Evolutionary conservation across 441 rosid genomes (phyloP).

Genomic region (Euphorbia corollata): DNA sequence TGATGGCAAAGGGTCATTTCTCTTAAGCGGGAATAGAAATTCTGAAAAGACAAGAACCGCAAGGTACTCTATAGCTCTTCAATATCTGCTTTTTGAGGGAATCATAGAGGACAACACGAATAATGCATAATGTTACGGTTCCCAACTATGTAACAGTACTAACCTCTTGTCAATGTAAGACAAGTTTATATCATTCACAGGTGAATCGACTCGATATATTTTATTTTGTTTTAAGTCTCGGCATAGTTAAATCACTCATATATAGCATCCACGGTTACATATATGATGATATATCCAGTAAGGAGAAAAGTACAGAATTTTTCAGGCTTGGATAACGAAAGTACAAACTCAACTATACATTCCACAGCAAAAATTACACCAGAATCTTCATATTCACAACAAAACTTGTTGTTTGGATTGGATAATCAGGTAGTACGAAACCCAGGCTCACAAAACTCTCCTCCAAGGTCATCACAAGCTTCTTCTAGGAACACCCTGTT

Average conservation of each 20-base stretch:
- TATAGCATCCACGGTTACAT: background rate
- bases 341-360: constrained; percentile 1
- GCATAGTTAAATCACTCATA: background rate
- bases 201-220: too few relatives aligned
- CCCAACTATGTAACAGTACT: background rate
- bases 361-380: background rate
- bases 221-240: too few relatives aligned
- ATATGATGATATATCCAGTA: too few relatives aligned
- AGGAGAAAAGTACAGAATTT: background rate
- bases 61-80: constrained; percentile 46
- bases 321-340: background rate
- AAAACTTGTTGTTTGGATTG: background rate
- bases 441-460: constrained; percentile 49
- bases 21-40: constrained; percentile 32
- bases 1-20: constrained; percentile 64
- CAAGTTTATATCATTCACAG: background rate
- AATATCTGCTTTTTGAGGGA: constrained; percentile 40
- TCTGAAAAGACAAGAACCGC: constrained; percentile 29
- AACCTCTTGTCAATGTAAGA: background rate
- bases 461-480: constrained; percentile 57
- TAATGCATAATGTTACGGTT: background rate
- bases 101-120: constrained; percentile 28
- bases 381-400: constrained; percentile 11
- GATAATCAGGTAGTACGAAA: constrained; percentile 9
- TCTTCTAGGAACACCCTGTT: constrained; percentile 44